These are phyloP conservation scores for Aphanomyces astaci DNA, from an alignment of 352 stramenopile species.

Conservation along the genomic window DNA sequence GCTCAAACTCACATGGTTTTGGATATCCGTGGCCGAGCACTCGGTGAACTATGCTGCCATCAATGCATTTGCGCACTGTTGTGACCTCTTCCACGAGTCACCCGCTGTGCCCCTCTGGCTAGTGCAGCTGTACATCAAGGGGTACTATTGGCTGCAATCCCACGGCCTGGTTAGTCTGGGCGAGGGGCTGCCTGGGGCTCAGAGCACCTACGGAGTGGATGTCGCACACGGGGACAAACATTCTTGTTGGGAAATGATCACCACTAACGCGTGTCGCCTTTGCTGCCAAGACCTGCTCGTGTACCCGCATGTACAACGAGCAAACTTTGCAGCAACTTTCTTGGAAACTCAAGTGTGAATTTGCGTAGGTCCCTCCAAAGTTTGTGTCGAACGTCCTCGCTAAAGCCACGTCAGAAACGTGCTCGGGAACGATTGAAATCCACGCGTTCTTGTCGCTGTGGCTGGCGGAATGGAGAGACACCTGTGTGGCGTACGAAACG, in stretches of 20 bases:
- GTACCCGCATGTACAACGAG: background rate
- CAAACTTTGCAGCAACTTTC: background rate
- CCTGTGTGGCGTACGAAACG: background rate
- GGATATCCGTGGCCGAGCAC: conserved; percentile 1
- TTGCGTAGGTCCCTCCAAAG: background rate
- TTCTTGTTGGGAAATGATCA: background rate
- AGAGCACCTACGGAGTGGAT: conserved; percentile 1
- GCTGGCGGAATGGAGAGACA: background rate
- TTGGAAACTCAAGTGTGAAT: background rate
- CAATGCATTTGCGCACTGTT: background rate
- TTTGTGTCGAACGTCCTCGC: background rate
- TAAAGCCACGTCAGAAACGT: background rate
- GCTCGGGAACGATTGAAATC: conserved; percentile 5
- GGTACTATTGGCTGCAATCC: conserved; percentile 16
- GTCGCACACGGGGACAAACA: background rate
- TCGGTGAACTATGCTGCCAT: background rate
- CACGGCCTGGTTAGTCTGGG: background rate
- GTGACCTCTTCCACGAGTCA: background rate
- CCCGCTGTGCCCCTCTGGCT: conserved; percentile 1
- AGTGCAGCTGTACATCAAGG: conserved; percentile 13
- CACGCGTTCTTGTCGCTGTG: conserved; percentile 10
- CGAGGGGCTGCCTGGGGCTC: conserved; percentile 1
- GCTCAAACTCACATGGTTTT: conserved; percentile 13
- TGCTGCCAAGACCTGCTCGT: background rate
- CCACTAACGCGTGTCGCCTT: background rate